Evolutionary conservation across 2,329 filamentous ascomycete genomes (phyloP).

Genomic region (Stagonosporopsis tanaceti): DNA sequence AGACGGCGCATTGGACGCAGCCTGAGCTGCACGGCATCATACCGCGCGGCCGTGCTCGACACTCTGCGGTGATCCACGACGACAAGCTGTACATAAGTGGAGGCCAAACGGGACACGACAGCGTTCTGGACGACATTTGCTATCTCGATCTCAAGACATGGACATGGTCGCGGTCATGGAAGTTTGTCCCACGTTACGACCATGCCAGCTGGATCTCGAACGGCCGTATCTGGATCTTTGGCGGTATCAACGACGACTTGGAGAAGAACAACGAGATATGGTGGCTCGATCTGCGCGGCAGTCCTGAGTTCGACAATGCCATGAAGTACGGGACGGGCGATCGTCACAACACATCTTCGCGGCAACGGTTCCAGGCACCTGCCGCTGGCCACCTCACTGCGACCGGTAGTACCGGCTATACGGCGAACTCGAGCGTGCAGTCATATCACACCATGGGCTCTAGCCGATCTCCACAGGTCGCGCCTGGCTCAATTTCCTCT

Average conservation of each 20-base stretch:
- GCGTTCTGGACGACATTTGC: conserved; percentile 94
- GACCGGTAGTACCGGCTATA: conserved; percentile 64
- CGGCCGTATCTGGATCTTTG: conserved; percentile 94
- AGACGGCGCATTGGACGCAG: conserved; percentile 94
- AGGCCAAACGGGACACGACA: conserved; percentile 93
- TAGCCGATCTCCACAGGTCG: conserved; percentile 57
- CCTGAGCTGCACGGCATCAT: conserved; percentile 84
- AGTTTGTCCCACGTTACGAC: conserved; percentile 92
- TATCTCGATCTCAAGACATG: conserved; percentile 97
- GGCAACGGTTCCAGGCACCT: conserved; percentile 41
- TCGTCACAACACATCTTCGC: conserved; percentile 43
- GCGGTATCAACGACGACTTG: conserved; percentile 94
- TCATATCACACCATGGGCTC: conserved; percentile 56
- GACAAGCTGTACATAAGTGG: conserved; percentile 96
- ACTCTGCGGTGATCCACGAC: conserved; percentile 92
- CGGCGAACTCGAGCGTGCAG: conserved; percentile 74
- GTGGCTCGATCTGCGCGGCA: conserved; percentile 96
- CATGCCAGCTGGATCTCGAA: conserved; percentile 94
- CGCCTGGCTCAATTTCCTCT: conserved; percentile 88
- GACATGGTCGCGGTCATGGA: conserved; percentile 96
- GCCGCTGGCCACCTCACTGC: conserved; percentile 43
- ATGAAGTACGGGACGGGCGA: conserved; percentile 66
- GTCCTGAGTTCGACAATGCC: conserved; percentile 79
- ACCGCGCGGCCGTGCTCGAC: conserved; percentile 88
- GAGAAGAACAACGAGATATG: conserved; percentile 95